Conservation (phyloP, 148 eudicot species). For the Camellia japonica region DNA sequence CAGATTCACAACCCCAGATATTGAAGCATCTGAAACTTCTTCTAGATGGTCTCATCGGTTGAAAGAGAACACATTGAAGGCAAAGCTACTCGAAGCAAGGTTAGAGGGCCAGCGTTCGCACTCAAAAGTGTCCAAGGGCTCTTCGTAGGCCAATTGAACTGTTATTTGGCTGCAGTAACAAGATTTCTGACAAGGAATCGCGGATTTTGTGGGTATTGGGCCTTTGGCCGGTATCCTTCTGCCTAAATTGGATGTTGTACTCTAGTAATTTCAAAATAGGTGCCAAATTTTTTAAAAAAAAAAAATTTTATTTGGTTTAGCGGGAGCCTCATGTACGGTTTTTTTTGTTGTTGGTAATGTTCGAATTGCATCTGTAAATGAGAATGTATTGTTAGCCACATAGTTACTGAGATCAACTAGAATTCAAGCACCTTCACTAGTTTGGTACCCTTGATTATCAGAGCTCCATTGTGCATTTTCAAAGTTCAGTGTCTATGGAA, state of each 20-base stretch:
- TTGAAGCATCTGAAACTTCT: conserved; percentile 46
- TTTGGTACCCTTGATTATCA: not conserved
- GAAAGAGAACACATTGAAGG: conserved; percentile 67
- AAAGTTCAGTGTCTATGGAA: not conserved
- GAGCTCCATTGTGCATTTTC: not conserved
- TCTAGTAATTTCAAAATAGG: not conserved
- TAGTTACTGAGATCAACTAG: conserved; percentile 1
- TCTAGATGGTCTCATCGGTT: conserved; percentile 28
- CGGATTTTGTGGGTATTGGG: not conserved
- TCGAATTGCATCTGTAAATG: conserved; percentile 4
- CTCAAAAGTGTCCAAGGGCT: conserved; percentile 37
- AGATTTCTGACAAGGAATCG: not conserved
- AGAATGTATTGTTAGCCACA: not conserved
- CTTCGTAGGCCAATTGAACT: conserved; percentile 5
- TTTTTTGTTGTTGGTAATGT: not conserved
- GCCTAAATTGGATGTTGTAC: not conserved
- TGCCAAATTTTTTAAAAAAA: too few species aligned
- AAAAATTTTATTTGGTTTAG: too few species aligned
- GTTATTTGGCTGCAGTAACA: not conserved
- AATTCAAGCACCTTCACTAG: not conserved
- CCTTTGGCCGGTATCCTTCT: conserved; percentile 2
- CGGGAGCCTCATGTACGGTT: not conserved
- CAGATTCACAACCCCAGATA: conserved; percentile 32
- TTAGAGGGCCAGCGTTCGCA: conserved; percentile 53
- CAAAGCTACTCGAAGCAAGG: conserved; percentile 86